Conservation (phyloP, 2,329 filamentous ascomycete genomes). For the Shiraia sp. region DNA sequence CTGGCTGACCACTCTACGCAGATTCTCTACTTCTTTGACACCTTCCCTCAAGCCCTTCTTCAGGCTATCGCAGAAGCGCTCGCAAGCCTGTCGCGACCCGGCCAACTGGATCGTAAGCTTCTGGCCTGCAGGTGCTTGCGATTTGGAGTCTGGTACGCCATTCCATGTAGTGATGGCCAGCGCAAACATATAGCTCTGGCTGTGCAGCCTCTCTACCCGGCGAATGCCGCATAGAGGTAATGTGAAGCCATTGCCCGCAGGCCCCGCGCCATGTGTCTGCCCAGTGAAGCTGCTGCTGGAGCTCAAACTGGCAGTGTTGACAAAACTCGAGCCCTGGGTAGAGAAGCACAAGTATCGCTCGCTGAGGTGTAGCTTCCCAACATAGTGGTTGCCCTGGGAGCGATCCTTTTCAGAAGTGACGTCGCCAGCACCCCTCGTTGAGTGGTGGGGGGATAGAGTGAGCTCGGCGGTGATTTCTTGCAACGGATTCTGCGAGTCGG, state of each 20-base stretch:
- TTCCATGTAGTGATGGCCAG: slow-evolving; percentile 97
- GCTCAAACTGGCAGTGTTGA: slow-evolving; percentile 75
- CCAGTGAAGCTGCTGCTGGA: slow-evolving; percentile 86
- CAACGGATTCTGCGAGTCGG: slow-evolving; percentile 86
- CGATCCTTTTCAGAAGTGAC: slow-evolving; percentile 62
- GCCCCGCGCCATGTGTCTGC: slow-evolving; percentile 89
- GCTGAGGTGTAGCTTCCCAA: slow-evolving; percentile 89
- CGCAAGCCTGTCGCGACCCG: slow-evolving; percentile 84
- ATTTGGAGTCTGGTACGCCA: slow-evolving; percentile 52
- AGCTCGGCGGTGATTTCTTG: slow-evolving; percentile 97
- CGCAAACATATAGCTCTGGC: slow-evolving; percentile 88
- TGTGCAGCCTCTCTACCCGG: slow-evolving; percentile 89
- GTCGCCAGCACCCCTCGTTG: slow-evolving; percentile 49
- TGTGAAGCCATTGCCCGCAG: slow-evolving; percentile 93
- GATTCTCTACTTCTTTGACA: slow-evolving; percentile 83
- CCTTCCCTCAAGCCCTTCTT: slow-evolving; percentile 87
- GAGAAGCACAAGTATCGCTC: slow-evolving; percentile 97
- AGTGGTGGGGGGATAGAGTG: slow-evolving; percentile 73
- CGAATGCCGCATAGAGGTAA: slow-evolving; percentile 90
- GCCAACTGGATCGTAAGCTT: slow-evolving; percentile 90
- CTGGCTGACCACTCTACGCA: slow-evolving; percentile 77
- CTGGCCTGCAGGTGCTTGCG: slow-evolving; percentile 63
- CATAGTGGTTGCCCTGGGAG: slow-evolving; percentile 80
- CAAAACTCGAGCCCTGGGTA: slow-evolving; percentile 86
- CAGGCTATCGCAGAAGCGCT: slow-evolving; percentile 93